phyloP scores from a whole-genome alignment of 176 grass and related monocot species.

The Carex scoparia region DNA sequence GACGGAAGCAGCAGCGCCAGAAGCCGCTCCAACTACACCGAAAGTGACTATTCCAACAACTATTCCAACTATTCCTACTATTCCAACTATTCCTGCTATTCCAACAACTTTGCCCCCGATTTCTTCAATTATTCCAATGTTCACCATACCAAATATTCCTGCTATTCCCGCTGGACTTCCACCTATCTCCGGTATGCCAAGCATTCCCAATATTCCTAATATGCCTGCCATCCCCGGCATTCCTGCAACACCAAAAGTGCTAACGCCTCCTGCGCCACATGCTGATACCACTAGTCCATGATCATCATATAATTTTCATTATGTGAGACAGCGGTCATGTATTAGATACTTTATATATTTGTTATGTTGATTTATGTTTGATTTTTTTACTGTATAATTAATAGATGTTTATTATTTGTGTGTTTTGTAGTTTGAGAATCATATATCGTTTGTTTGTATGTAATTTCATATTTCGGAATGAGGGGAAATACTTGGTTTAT shows the following conservation, averaged over 20 bases:
- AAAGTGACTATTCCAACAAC: constrained; percentile 21
- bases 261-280: not conserved
- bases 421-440: not conserved
- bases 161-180: not conserved
- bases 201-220: not conserved
- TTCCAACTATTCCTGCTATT: not conserved
- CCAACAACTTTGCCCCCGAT: constrained; percentile 28
- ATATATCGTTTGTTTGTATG: not conserved
- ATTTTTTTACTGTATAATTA: not conserved
- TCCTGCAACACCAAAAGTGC: not conserved
- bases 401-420: not conserved
- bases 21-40: constrained; percentile 22
- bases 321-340: no score
- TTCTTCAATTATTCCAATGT: not conserved
- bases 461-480: not conserved
- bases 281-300: not conserved
- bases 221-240: not conserved
- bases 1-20: constrained; percentile 31
- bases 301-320: not conserved
- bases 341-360: no score
- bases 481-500: not conserved
- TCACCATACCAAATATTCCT: not conserved
- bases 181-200: not conserved
- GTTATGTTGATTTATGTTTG: not conserved
- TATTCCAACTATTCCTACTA: not conserved